A percentile compares a stretch with the other conserved stretches of the same genome.
Evolutionary conservation across 371 early-diverging fungal genomes (phyloP).

Genomic region (Mucor lusitanicus): DNA sequence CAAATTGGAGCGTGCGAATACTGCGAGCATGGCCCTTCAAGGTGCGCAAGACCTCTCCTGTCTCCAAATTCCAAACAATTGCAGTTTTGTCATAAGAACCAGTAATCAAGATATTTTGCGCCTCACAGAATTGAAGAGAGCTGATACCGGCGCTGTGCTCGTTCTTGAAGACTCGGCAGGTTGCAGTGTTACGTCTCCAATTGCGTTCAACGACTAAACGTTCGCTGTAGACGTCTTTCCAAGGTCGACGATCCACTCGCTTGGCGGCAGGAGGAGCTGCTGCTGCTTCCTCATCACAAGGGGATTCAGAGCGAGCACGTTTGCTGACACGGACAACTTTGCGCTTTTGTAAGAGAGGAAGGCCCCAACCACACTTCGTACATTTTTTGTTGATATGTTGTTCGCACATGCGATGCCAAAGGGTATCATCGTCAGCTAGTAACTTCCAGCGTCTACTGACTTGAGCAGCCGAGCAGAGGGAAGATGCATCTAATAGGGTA

Average conservation of each 20-base stretch:
- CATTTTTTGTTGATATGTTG: conserved; percentile 97
- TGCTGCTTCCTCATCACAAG: not conserved
- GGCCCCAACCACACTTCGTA: conserved; percentile 94
- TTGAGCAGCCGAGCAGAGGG: conserved; percentile 88
- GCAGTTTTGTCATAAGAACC: conserved; percentile 83
- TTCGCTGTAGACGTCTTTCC: conserved; percentile 86
- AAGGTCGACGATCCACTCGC: conserved; percentile 49
- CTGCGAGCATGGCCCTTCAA: conserved; percentile 86
- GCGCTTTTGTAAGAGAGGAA: conserved; percentile 71
- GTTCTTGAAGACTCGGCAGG: conserved; percentile 35
- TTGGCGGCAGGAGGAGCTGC: conserved; percentile 15
- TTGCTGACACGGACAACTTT: conserved; percentile 21
- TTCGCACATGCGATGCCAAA: conserved; percentile 96
- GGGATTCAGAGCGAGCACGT: conserved; percentile 9
- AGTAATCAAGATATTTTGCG: conserved; percentile 69
- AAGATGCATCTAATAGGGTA: conserved; percentile 86
- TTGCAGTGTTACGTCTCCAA: conserved; percentile 76
- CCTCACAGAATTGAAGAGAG: conserved; percentile 82
- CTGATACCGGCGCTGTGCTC: conserved; percentile 82
- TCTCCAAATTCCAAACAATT: conserved; percentile 82
- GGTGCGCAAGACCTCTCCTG: conserved; percentile 68
- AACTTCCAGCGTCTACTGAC: conserved; percentile 78
- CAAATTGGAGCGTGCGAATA: conserved; percentile 86
- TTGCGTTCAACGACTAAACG: conserved; percentile 80
- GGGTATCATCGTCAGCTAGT: conserved; percentile 84